These are phyloP conservation scores for Ogataea saltuana DNA, from an alignment of 805 yeast genomes.

Conservation along the genomic window DNA sequence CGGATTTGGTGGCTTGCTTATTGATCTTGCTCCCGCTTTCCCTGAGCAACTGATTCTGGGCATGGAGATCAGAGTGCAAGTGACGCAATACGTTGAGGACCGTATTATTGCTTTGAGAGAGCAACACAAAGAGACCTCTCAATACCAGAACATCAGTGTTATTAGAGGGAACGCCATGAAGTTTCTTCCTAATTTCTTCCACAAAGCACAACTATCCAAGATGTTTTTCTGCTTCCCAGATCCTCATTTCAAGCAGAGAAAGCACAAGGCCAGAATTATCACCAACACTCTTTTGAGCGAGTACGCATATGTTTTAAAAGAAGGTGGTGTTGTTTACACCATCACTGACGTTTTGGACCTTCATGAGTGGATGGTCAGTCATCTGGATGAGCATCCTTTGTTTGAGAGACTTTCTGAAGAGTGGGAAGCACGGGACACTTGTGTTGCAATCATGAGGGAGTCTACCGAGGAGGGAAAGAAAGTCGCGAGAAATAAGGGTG, in stretches of 20 bases:
- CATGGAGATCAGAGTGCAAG: conserved; percentile 98
- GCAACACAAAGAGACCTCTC: conserved; percentile 37
- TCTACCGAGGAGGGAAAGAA: conserved; percentile 99
- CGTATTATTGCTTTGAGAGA: conserved; percentile 85
- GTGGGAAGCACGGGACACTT: conserved; percentile 77
- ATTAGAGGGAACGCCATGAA: conserved; percentile 97
- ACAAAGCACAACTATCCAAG: conserved; percentile 77
- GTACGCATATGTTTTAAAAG: conserved; percentile 85
- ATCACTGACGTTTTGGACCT: conserved; percentile 94
- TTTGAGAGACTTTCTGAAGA: conserved; percentile 77
- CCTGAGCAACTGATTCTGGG: conserved; percentile 80
- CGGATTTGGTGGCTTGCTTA: conserved; percentile 92
- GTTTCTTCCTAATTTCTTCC: conserved; percentile 90
- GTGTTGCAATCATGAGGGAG: conserved; percentile 84
- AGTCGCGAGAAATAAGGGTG: conserved; percentile 87
- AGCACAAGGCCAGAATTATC: conserved; percentile 95
- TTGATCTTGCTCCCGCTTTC: conserved; percentile 74
- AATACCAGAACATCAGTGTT: conserved; percentile 83
- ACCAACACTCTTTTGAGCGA: conserved; percentile 87
- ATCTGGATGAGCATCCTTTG: conserved; percentile 86
- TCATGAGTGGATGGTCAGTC: conserved; percentile 95
- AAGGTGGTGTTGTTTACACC: conserved; percentile 88
- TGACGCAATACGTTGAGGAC: conserved; percentile 95
- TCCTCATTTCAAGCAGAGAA: conserved; percentile 96
- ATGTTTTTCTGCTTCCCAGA: conserved; percentile 99